Evolutionary conservation across 2,329 filamentous ascomycete genomes (phyloP).

Genomic region (Diaporthe ampelina): DNA sequence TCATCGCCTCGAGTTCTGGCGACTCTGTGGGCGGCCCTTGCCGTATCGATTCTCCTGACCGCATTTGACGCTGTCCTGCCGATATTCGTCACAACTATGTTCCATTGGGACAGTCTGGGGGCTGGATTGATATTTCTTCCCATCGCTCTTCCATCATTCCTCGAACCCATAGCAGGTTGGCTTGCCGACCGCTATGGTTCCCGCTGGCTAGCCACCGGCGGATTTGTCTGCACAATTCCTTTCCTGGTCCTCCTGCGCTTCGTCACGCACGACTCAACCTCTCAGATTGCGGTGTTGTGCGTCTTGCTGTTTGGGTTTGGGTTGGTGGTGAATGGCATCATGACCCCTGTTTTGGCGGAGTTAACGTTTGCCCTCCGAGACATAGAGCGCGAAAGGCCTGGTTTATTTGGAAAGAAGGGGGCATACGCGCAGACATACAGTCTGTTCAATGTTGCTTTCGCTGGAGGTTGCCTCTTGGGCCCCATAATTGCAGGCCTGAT

Average conservation of each 20-base stretch:
- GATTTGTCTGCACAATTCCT: conserved; percentile 2
- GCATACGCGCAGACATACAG: conserved; percentile 21
- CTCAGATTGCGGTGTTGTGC: conserved; percentile 1
- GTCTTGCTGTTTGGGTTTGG: conserved; percentile 1
- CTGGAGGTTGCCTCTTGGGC: conserved; percentile 3
- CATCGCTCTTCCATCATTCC: conserved; percentile 6
- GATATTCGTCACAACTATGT: background rate
- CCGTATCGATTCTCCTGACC: conserved; percentile 7
- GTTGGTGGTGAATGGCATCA: conserved; percentile 11
- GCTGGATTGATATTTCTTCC: conserved; percentile 14
- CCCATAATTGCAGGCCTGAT: conserved; percentile 7
- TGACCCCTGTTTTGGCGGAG: conserved; percentile 14
- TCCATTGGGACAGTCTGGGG: conserved; percentile 14
- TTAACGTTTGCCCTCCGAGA: conserved; percentile 15
- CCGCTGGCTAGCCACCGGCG: conserved; percentile 13
- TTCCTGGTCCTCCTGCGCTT: conserved; percentile 17
- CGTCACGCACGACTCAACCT: conserved; percentile 13
- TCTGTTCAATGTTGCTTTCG: conserved; percentile 10
- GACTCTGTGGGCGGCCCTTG: conserved; percentile 26
- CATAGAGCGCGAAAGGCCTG: conserved; percentile 14
- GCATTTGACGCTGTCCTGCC: conserved; percentile 2
- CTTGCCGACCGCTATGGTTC: conserved; percentile 20
- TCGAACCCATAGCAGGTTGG: conserved; percentile 12
- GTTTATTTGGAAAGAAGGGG: conserved; percentile 13
- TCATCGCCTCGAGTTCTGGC: conserved; percentile 8